phyloP scores from a whole-genome alignment of 2,329 filamentous ascomycete genomes.

The Tolypocladium endophyticum region DNA sequence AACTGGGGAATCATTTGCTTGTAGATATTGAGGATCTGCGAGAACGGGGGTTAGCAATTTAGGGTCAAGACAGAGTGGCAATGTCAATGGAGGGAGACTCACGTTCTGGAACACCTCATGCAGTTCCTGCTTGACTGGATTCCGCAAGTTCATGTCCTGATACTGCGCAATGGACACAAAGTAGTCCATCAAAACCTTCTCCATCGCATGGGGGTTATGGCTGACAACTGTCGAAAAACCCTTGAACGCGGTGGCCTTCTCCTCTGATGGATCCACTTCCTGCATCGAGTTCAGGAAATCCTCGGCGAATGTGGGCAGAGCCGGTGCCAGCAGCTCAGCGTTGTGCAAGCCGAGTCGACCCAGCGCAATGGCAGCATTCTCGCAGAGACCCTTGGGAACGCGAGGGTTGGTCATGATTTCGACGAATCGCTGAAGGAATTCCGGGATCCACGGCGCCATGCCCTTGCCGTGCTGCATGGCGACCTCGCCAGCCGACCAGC shows the following conservation, averaged over 20 bases:
- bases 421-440: conserved; percentile 66
- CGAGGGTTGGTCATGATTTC: conserved; percentile 77
- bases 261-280: conserved; percentile 77
- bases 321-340: conserved; percentile 64
- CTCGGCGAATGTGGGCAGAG: conserved; percentile 68
- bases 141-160: conserved; percentile 50
- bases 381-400: conserved; percentile 76
- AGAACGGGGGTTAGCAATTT: background rate
- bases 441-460: conserved; percentile 67
- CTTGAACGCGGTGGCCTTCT: conserved; percentile 88
- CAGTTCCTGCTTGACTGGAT: conserved; percentile 52
- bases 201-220: conserved; percentile 85
- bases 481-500: conserved; percentile 93
- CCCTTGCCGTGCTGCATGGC: conserved; percentile 65
- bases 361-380: conserved; percentile 90
- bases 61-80: background rate
- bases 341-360: conserved; percentile 78
- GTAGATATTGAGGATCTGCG: conserved; percentile 42
- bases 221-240: conserved; percentile 81
- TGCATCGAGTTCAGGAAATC: conserved; percentile 75
- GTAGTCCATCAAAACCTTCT: conserved; percentile 70
- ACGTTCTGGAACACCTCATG: conserved; percentile 69
- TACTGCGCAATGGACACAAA: conserved; percentile 78
- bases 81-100: conserved; percentile 19
- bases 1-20: conserved; percentile 51